Evolutionary conservation across 345 rosid genomes (phyloP), one percentile per base, ranked within the genome.

Genomic region (Kandelia obovata): DNA sequence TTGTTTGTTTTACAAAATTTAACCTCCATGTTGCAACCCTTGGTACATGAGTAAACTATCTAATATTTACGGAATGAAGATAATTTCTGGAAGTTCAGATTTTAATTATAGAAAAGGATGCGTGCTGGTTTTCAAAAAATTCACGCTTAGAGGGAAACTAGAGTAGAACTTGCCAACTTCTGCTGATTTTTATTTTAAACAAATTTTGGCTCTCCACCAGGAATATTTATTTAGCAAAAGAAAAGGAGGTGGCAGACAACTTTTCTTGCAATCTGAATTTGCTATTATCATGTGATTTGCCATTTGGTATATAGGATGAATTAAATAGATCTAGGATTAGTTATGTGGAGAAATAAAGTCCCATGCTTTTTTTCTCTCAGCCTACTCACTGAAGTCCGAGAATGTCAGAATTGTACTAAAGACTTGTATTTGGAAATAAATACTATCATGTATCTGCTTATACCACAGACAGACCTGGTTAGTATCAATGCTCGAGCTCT

Each of bases 401-500:
- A 35, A 32, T 10, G 31, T 17, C 7, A 52, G 13, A 20, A 68
- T 68, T 55, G 34, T 10, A 20, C 16, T 1, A 6, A 10, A 43
- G 51, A 56, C 5, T 23, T 35, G 43, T 39, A 27, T 17, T 15
- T 43, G 10, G 11, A 58, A 26, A 49, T 6, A 46, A 27, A 5
- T 43, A 56, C 59, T 56, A 25, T 15, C 17, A 5, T 25, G 31
- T 6, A 56, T 27, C 63, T 13, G 57, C 21, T 23, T 51, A 19
- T 57, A 26, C 0, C 17, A 21, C 26, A 53, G 47, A 71, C 37
- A 37, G 20, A 89, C 97, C 94, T 87, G 73, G 80, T 73, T 35
- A 92, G 84, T 70, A 92, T 64, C 56, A 92, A 81, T 13, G 89
- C 83, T 64, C 77, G 91, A 71, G 92, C 88, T 77, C 79, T 81